Evolutionary conservation across 768 basidiomycete genomes (phyloP).

Genomic region (Termitomyces sp.): DNA sequence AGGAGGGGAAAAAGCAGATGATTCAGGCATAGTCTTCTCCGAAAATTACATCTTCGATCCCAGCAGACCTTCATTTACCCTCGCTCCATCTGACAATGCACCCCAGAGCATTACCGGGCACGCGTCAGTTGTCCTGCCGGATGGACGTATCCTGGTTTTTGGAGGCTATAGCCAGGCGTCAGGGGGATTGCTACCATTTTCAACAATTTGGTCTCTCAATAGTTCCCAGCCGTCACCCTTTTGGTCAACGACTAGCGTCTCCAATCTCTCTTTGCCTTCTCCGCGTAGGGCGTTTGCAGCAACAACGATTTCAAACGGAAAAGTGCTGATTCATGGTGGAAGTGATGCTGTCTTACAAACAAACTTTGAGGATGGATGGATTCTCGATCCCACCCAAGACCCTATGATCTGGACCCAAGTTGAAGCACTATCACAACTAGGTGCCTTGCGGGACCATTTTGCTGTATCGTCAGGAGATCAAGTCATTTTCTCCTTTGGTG

Average conservation of each 20-base stretch:
- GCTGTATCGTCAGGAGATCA: conserved; percentile 56
- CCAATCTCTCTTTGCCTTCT: conserved; percentile 38
- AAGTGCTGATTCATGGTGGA: conserved; percentile 78
- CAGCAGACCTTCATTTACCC: conserved; percentile 43
- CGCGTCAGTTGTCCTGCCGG: conserved; percentile 59
- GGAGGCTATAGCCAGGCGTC: conserved; percentile 63
- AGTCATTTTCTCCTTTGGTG: conserved; percentile 79
- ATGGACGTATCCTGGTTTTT: conserved; percentile 68
- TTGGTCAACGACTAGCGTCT: conserved; percentile 49
- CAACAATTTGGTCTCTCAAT: conserved; percentile 61
- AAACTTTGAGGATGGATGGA: conserved; percentile 66
- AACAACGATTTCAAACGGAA: conserved; percentile 43
- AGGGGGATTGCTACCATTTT: conserved; percentile 48
- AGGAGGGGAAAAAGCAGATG: conserved; percentile 83
- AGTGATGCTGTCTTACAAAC: conserved; percentile 51
- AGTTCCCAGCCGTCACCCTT: conserved; percentile 38
- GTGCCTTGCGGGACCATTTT: conserved; percentile 69
- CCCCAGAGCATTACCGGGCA: conserved; percentile 77
- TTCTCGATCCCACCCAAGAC: conserved; percentile 52
- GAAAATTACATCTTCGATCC: conserved; percentile 66
- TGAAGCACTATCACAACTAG: conserved; percentile 50
- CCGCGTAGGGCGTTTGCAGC: conserved; percentile 66
- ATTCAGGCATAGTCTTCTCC: conserved; percentile 57
- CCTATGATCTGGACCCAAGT: conserved; percentile 61
- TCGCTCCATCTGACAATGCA: conserved; percentile 48